These are phyloP conservation scores for Pyrenophora seminiperda DNA, from an alignment of 2,329 filamentous ascomycete genomes.

Conservation along the genomic window DNA sequence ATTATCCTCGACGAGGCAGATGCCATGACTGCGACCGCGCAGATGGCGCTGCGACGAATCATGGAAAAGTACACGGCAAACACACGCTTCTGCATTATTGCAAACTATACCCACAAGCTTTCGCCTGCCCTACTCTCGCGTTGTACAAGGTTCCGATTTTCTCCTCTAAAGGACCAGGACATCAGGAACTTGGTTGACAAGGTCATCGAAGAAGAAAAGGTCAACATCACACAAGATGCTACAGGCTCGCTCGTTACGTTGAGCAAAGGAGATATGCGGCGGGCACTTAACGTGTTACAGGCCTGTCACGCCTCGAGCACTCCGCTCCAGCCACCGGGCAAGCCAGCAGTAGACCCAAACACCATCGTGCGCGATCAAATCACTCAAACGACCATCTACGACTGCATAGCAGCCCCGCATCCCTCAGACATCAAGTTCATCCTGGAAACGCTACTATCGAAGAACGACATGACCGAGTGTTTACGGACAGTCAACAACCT, in stretches of 20 bases:
- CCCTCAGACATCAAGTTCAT: constrained; percentile 87
- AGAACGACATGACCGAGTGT: constrained; percentile 86
- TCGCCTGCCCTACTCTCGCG: constrained; percentile 89
- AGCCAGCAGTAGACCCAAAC: constrained; percentile 56
- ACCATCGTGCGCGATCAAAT: constrained; percentile 80
- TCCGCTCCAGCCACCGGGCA: constrained; percentile 57
- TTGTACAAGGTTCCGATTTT: constrained; percentile 95
- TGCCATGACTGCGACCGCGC: constrained; percentile 97
- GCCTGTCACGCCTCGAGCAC: constrained; percentile 93
- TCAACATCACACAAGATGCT: constrained; percentile 82
- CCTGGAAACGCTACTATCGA: constrained; percentile 79
- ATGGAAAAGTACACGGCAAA: constrained; percentile 99
- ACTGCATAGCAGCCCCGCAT: constrained; percentile 94
- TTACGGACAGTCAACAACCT: constrained; percentile 85
- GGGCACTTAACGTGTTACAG: constrained; percentile 92
- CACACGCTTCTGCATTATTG: constrained; percentile 96
- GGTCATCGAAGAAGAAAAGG: constrained; percentile 83
- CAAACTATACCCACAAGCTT: constrained; percentile 98
- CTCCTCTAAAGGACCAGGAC: constrained; percentile 85
- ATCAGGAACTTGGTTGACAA: constrained; percentile 85
- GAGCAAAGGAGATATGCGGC: constrained; percentile 94
- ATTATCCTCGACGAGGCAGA: constrained; percentile 99
- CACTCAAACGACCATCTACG: constrained; percentile 90
- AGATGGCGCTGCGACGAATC: constrained; percentile 94
- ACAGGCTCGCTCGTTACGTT: constrained; percentile 81